Evolutionary conservation across 2,329 filamentous ascomycete genomes (phyloP).

Genomic region (Cryphonectria radicalis): DNA sequence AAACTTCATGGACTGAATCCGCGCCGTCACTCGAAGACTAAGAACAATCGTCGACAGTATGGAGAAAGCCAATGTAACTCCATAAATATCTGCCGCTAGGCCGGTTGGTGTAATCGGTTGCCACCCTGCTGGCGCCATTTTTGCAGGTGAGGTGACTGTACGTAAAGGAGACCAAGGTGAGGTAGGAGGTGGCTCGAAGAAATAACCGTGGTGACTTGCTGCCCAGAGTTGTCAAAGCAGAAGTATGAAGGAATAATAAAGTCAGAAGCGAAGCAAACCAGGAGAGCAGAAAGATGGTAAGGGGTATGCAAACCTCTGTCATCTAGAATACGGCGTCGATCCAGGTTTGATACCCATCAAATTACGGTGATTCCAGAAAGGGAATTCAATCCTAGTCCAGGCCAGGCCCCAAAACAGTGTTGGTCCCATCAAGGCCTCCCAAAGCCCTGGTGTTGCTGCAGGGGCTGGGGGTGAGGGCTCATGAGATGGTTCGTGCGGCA

Average conservation of each 20-base stretch:
- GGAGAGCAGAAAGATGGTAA: background rate
- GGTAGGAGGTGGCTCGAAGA: background rate
- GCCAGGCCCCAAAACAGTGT: background rate
- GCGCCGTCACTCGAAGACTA: slow-evolving; percentile 5
- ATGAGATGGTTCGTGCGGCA: background rate
- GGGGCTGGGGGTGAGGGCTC: background rate
- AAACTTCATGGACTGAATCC: slow-evolving; percentile 15
- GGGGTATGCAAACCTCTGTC: background rate
- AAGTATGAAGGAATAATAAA: background rate
- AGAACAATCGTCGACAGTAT: slow-evolving; percentile 15
- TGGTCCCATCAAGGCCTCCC: background rate
- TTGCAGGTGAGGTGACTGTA: background rate
- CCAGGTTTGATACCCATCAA: background rate
- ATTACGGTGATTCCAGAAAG: slow-evolving; percentile 1
- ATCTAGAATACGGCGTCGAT: background rate
- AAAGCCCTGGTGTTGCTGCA: background rate
- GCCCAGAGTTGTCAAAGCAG: background rate
- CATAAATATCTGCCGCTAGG: slow-evolving; percentile 5
- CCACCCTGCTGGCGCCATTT: slow-evolving; percentile 20
- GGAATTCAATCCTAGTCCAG: background rate
- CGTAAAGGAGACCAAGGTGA: background rate
- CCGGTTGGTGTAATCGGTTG: slow-evolving; percentile 11
- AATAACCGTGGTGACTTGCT: background rate
- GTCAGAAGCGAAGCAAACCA: background rate
- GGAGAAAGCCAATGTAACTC: slow-evolving; percentile 9